Conservation (phyloP, 148 eudicot genomes). For the Hydrangea macrophylla region DNA sequence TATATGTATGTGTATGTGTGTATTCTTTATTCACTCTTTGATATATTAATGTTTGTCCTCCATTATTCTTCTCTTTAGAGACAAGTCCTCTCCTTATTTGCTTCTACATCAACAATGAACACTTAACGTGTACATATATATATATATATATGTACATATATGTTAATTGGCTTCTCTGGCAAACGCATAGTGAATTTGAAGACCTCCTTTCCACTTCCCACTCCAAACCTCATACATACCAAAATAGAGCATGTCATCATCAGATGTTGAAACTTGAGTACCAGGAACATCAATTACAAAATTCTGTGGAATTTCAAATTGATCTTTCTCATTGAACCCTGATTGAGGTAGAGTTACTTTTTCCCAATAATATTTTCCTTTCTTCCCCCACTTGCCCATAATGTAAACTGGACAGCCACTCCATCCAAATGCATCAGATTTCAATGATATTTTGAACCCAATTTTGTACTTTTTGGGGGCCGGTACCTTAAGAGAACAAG, state of each 20-base stretch:
- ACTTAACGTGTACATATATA: too few relatives aligned
- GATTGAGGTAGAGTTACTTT: not conserved
- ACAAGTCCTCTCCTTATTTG: too few relatives aligned
- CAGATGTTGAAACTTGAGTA: not conserved
- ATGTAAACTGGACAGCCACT: conserved; percentile 9
- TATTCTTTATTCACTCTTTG: too few relatives aligned
- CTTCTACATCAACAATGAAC: too few relatives aligned
- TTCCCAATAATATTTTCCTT: not conserved
- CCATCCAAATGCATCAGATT: conserved; percentile 29
- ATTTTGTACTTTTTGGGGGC: conserved; percentile 4
- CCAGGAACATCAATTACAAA: not conserved
- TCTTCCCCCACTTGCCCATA: conserved; percentile 20
- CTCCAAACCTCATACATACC: conserved; percentile 30
- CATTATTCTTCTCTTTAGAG: too few relatives aligned
- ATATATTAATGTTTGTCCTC: too few relatives aligned
- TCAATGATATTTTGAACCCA: conserved; percentile 16
- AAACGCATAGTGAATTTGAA: conserved; percentile 17
- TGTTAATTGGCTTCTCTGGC: not conserved
- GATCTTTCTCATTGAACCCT: not conserved
- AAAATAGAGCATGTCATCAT: conserved; percentile 10
- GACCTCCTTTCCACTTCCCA: conserved; percentile 29
- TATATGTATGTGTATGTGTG: too few relatives aligned
- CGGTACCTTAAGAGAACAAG: not conserved
- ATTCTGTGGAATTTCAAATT: not conserved
- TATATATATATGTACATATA: too few relatives aligned